phyloP scores from a whole-genome alignment of 73 alveolate genomes.

The Paramecium biaurelia region DNA sequence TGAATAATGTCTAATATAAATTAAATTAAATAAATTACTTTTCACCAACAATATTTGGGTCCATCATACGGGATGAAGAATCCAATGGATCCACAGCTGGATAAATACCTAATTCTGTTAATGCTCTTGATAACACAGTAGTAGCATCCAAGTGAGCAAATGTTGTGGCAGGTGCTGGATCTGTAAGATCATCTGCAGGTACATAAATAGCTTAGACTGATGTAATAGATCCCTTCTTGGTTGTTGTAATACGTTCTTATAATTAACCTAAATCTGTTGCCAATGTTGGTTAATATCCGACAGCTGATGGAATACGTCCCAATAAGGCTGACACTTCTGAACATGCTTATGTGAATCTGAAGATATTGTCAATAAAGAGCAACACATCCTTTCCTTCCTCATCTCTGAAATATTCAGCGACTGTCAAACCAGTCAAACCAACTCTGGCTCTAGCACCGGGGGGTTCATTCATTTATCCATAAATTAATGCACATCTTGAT shows the following conservation, averaged over 20 bases:
- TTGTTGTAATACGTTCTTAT: slow-evolving; percentile 96
- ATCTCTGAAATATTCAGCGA: slow-evolving; percentile 98
- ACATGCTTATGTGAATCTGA: slow-evolving; percentile 98
- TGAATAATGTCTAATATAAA: slow-evolving; percentile 65
- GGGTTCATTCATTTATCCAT: slow-evolving; percentile 99
- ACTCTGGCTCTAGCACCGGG: slow-evolving; percentile 99
- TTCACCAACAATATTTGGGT: slow-evolving; percentile 94
- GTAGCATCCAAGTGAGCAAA: slow-evolving; percentile 99
- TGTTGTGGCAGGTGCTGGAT: slow-evolving; percentile 99
- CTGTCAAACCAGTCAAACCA: slow-evolving; percentile 95
- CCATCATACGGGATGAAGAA: slow-evolving; percentile 96
- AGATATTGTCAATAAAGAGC: slow-evolving; percentile 96
- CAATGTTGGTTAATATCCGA: slow-evolving; percentile 98
- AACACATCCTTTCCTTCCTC: slow-evolving; percentile 98
- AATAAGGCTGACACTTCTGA: slow-evolving; percentile 98
- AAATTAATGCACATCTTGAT: slow-evolving; percentile 94
- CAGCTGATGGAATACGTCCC: slow-evolving; percentile 98
- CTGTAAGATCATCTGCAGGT: slow-evolving; percentile 98
- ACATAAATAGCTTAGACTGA: slow-evolving; percentile 97
- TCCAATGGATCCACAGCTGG: slow-evolving; percentile 99
- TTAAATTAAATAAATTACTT: neutral
- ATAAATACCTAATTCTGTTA: slow-evolving; percentile 95
- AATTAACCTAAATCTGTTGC: slow-evolving; percentile 97
- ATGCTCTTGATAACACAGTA: slow-evolving; percentile 92
- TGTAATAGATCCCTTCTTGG: slow-evolving; percentile 97